These are phyloP conservation scores for Alternaria novae-zelandiae DNA, from an alignment of 2,329 filamentous ascomycete species.

Conservation along the genomic window DNA sequence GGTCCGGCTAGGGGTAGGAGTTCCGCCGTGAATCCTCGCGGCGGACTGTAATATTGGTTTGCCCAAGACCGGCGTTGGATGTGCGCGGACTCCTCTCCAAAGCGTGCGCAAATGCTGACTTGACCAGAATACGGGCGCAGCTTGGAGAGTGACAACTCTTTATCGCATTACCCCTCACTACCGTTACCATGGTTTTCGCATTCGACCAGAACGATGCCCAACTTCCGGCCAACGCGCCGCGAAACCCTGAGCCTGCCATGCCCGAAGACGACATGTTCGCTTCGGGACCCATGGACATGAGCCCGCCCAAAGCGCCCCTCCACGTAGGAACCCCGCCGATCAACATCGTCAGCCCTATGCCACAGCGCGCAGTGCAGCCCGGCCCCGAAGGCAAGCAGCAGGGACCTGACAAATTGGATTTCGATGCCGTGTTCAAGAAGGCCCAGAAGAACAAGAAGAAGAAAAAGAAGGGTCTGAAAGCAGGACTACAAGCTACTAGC, in stretches of 20 bases:
- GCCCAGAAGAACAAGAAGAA: conserved; percentile 49
- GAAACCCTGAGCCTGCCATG: conserved; percentile 4
- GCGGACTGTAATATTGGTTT: conserved; percentile 57
- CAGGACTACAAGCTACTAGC: conserved; percentile 38
- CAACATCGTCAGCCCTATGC: conserved; percentile 41
- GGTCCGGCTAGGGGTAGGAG: conserved; percentile 56
- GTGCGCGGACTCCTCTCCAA: conserved; percentile 25
- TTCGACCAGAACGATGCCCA: conserved; percentile 45
- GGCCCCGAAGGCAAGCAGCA: conserved; percentile 29
- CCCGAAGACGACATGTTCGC: conserved; percentile 26
- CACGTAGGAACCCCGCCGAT: conserved; percentile 47
- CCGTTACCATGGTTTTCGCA: conserved; percentile 41
- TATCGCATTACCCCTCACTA: conserved; percentile 15
- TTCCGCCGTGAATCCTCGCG: conserved; percentile 57
- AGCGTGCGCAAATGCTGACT: conserved; percentile 30
- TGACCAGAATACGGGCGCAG: conserved; percentile 23
- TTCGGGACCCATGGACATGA: conserved; percentile 34
- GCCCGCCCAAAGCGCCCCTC: conserved; percentile 24
- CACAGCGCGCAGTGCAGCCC: conserved; percentile 35
- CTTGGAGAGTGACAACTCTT: conserved; percentile 12
- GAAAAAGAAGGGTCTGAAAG: conserved; percentile 43
- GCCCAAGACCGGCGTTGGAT: conserved; percentile 27
- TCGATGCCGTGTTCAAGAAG: conserved; percentile 47
- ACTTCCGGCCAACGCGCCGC: conserved; percentile 22
- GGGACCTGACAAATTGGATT: conserved; percentile 46